Evolutionary conservation across 2,329 filamentous ascomycete species (phyloP).

Genomic region (Fonsecaea pedrosoi): DNA sequence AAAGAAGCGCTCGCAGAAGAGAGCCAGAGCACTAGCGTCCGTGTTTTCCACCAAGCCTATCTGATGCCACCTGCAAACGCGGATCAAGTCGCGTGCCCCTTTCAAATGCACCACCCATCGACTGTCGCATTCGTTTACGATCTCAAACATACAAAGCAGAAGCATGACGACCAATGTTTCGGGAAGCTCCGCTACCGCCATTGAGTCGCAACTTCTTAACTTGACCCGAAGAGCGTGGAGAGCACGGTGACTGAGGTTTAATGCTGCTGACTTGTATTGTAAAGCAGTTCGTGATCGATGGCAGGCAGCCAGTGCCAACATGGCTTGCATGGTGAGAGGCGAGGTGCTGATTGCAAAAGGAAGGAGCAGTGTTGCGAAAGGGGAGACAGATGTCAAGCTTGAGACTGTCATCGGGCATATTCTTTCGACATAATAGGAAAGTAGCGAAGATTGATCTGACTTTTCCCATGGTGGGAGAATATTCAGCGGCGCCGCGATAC

Average conservation of each 20-base stretch:
- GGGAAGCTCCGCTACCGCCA: constrained; percentile 34
- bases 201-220: constrained; percentile 14
- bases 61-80: constrained; percentile 45
- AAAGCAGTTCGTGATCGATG: constrained; percentile 22
- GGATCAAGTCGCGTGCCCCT: constrained; percentile 57
- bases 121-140: constrained; percentile 52
- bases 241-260: constrained; percentile 16
- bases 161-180: constrained; percentile 52
- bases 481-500: constrained; percentile 1
- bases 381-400: constrained; percentile 16
- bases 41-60: background rate
- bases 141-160: constrained; percentile 56
- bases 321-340: constrained; percentile 20
- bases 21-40: constrained; percentile 4
- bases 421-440: constrained; percentile 28
- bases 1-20: constrained; percentile 53
- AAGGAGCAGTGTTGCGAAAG: constrained; percentile 23
- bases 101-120: constrained; percentile 58
- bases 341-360: constrained; percentile 25
- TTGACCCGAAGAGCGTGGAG: constrained; percentile 45
- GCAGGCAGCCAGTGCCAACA: constrained; percentile 25
- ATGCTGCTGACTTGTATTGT: constrained; percentile 18
- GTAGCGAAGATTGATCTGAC: constrained; percentile 13
- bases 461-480: background rate
- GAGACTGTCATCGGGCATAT: constrained; percentile 22